Conservation (phyloP, 345 rosid species). For the Isatis tinctoria region DNA sequence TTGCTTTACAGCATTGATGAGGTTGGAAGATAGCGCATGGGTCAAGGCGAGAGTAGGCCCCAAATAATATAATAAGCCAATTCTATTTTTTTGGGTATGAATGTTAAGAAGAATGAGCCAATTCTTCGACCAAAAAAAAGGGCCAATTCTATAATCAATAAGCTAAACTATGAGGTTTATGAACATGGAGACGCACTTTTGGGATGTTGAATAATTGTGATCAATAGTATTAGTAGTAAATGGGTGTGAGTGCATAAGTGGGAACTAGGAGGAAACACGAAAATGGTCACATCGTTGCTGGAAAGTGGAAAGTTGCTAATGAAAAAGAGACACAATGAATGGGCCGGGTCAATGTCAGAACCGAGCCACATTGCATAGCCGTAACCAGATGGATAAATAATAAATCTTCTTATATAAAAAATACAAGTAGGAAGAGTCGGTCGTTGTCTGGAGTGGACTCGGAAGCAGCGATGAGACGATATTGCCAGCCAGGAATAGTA, state of each 20-base stretch:
- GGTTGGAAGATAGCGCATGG: constrained; percentile 28
- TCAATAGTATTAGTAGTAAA: not conserved
- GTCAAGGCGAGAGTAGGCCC: constrained; percentile 14
- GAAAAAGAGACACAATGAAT: constrained; percentile 12
- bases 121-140: no score
- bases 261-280: constrained; percentile 17
- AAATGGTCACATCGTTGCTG: constrained; percentile 25
- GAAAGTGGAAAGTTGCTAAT: constrained; percentile 20
- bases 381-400: not conserved
- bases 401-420: not conserved
- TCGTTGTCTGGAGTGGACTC: constrained; percentile 10
- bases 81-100: not conserved
- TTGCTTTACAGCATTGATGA: constrained; percentile 32
- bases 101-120: not conserved
- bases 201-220: not conserved
- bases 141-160: not conserved
- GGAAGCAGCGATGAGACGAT: constrained; percentile 10
- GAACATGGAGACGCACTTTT: constrained; percentile 11
- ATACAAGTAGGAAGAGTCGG: not conserved
- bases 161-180: not conserved
- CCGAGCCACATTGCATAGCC: not conserved
- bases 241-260: constrained; percentile 26
- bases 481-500: constrained; percentile 5
- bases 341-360: constrained; percentile 17
- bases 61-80: not conserved